These are phyloP conservation scores for Cytospora chrysosperma DNA, from an alignment of 2,329 filamentous ascomycete species.

Conservation along the genomic window DNA sequence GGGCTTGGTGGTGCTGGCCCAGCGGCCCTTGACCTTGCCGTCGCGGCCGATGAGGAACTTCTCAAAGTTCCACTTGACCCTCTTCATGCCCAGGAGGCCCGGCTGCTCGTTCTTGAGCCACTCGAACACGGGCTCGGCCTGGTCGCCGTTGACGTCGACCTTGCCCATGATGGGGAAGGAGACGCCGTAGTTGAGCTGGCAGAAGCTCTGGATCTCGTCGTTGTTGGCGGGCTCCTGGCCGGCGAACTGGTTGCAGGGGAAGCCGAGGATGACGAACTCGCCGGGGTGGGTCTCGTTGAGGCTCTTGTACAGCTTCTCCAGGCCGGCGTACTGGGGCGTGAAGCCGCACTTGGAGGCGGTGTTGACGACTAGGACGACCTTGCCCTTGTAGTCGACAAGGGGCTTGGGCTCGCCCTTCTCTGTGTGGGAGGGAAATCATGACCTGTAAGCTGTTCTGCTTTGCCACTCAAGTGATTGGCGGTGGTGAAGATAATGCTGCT, in stretches of 20 bases:
- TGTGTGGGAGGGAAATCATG: conserved; percentile 35
- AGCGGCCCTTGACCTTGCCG: conserved; percentile 80
- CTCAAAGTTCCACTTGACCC: conserved; percentile 99
- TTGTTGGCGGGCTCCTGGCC: conserved; percentile 82
- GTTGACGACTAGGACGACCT: conserved; percentile 95
- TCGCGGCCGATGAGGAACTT: conserved; percentile 91
- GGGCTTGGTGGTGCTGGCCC: conserved; percentile 86
- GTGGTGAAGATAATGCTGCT: neutral
- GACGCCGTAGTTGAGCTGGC: conserved; percentile 92
- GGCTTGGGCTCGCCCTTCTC: conserved; percentile 72
- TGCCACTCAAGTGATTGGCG: conserved; percentile 22
- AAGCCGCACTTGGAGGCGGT: conserved; percentile 98
- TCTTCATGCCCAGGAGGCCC: conserved; percentile 82
- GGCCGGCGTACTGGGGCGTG: conserved; percentile 89
- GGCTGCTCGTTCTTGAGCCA: conserved; percentile 74
- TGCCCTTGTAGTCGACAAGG: conserved; percentile 74
- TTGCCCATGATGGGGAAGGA: conserved; percentile 90
- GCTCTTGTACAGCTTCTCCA: conserved; percentile 86
- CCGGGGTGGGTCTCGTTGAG: conserved; percentile 67
- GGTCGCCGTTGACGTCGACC: conserved; percentile 87
- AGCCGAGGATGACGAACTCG: conserved; percentile 85
- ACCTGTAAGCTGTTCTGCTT: conserved; percentile 18
- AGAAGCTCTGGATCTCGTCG: conserved; percentile 80
- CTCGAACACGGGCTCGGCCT: conserved; percentile 74
- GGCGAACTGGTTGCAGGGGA: conserved; percentile 98